phyloP scores from a whole-genome alignment of 495 filamentous ascomycete species.

The Letharia lupina region DNA sequence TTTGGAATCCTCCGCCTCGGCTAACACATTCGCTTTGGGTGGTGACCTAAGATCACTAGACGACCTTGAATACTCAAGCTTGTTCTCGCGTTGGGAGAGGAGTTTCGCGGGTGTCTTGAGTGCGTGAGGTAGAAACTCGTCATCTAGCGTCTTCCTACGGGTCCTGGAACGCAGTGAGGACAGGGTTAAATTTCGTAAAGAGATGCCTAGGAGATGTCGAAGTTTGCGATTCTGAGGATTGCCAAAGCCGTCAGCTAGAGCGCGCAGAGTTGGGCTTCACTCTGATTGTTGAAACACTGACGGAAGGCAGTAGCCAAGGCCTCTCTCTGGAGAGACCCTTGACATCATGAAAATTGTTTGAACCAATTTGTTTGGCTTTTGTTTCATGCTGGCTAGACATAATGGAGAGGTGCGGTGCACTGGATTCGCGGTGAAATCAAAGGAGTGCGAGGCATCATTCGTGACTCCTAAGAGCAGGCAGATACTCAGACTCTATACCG shows the following conservation, averaged over 20 bases:
- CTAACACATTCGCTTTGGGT: conserved; percentile 16
- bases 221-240: conserved; percentile 67
- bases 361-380: conserved; percentile 8
- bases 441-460: conserved; percentile 19
- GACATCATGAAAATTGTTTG: conserved; percentile 14
- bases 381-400: conserved; percentile 18
- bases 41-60: conserved; percentile 54
- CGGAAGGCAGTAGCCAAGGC: conserved; percentile 44
- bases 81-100: conserved; percentile 49
- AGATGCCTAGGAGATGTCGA: conserved; percentile 79
- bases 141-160: conserved; percentile 72
- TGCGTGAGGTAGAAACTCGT: conserved; percentile 61
- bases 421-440: conserved; percentile 1
- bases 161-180: conserved; percentile 39
- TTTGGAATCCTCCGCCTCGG: conserved; percentile 3
- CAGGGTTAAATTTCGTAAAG: conserved; percentile 75
- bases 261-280: conserved; percentile 21
- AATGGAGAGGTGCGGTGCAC: conserved; percentile 6
- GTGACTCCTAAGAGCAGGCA: not conserved
- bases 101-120: conserved; percentile 65
- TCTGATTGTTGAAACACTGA: conserved; percentile 23
- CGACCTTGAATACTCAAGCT: conserved; percentile 63
- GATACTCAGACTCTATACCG: not conserved
- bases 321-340: conserved; percentile 31
- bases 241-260: conserved; percentile 8